Evolutionary conservation across 2,329 filamentous ascomycete species (phyloP).

Genomic region (Chaetomium olivaceum): DNA sequence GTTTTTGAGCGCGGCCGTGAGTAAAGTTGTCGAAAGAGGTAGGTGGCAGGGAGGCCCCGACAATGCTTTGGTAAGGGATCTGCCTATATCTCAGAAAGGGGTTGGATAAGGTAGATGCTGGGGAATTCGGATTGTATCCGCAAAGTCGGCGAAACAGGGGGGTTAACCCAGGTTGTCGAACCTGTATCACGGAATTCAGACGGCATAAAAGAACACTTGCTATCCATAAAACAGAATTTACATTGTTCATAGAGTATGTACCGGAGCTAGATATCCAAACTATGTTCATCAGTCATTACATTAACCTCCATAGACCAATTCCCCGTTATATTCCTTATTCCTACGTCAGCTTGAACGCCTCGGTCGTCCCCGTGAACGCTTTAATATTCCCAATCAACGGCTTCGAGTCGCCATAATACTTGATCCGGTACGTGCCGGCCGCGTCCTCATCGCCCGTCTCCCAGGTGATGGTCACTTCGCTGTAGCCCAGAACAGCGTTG

Average conservation of each 20-base stretch:
- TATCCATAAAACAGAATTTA: neutral
- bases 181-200: neutral
- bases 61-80: neutral
- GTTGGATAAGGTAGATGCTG: too few relatives aligned
- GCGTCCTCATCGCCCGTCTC: constrained; percentile 60
- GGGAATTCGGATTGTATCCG: neutral
- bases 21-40: neutral
- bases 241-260: neutral
- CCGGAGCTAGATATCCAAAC: neutral
- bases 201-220: neutral
- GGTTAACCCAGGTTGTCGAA: neutral
- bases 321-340: neutral
- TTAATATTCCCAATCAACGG: constrained; percentile 60
- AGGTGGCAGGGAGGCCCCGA: neutral
- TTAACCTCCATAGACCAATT: neutral
- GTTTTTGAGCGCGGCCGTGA: constrained; percentile 39
- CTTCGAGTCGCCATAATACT: constrained; percentile 82
- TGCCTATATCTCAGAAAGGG: neutral
- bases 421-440: constrained; percentile 70
- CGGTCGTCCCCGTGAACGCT: constrained; percentile 53
- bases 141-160: neutral
- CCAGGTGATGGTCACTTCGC: constrained; percentile 76
- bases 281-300: neutral
- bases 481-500: constrained; percentile 69
- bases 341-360: constrained; percentile 35